Base-by-base conservation (phyloP, 1,139 yeast species). In the Candida smagusa region DNA sequence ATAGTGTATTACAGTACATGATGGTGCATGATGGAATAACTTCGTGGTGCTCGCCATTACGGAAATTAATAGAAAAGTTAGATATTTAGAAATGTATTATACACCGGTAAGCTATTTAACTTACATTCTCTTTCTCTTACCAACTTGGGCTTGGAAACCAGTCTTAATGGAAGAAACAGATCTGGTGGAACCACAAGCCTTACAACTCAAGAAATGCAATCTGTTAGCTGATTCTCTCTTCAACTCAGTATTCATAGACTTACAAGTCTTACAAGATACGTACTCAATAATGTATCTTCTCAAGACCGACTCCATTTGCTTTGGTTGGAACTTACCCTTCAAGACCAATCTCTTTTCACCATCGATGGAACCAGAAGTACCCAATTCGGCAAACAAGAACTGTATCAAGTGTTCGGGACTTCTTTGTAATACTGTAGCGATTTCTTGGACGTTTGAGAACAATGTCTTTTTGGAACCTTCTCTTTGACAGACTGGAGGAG, bases 351-450 rank as follows among this genome's bases (percentile, higher is more conserved):
- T 84, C 74, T 89, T 87, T 63, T 89, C 90, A 61, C 97, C 98
- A 68, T 92, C 99, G 45, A 92, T 92, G 42, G 97, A 90, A 60
- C 99, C 99, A 2, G 97, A 88, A 19, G 99, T 92, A 81, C 98
- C 99, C 78, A 92, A 77, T 73, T 92, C 99, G 2, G 98, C 97
- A 67, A 92, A 94, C 67, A 92, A 71, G 68, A 86, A 92, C 72
- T 89, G 97, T 63, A 90, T 92, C 51, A 92, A 83, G 69, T 94
- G 98, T 58, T 92, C 98, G 50, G 96, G 94, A 41, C 90, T 87
- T 72, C 99, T 84, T 68, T 90, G 97, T 72, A 92, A 77, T 43
- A 90, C 92, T 53, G 88, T 87, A 48, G 96, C 80, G 52, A 92
- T 92, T 58, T 87, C 96, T 71, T 90, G 95, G 48, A 92, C 90